Base-by-base conservation (phyloP, 73 alveolate species). In the Paramecium tetraurelia region DNA sequence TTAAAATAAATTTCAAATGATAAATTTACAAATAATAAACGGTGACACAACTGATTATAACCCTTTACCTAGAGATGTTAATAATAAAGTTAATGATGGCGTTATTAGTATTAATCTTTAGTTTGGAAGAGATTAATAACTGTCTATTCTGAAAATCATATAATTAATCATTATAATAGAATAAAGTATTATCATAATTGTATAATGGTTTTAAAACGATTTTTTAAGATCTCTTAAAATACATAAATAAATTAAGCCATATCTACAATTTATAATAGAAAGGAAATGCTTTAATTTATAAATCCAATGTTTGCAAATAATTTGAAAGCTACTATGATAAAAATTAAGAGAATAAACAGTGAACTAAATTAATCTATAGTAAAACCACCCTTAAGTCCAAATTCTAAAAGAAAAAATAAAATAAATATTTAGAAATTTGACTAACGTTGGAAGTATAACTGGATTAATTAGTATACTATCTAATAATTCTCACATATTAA, bases 121-220 rank as follows among this genome's bases (percentile, higher is more conserved):
- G 96, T 99, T 92, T 98, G 99, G 99, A 99, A 98, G 9, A 99
- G 99, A 58, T 98, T 98, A 6, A 95, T 92, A 11, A 97, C 97
- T 77, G 97, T 94, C 1, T 88, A 40, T 36, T 38, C 40, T 40
- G 76, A 40, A 70, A 12, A n/a, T 69, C 2, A 71, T 38, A 0
- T 70, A 71, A 9, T n/a, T n/a, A 21, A 40, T 41, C n/a, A n/a
- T 58, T n/a, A 93, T 96, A 38, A 5, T 94, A 96, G 77, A 95
- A 93, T 41, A 96, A 97, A 46, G 96, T 93, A 86, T 95, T 86
- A 58, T 77, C 95, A 76, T 92, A 94, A 85, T 94, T 98, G 59
- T 98, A 98, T 95, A 89, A 96, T 84, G 99, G 99, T 50, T 93
- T n/a, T n/a, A n/a, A n/a, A n/a, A n/a, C n/a, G n/a, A n/a, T n/a